phyloP scores from a whole-genome alignment of 164 flowering plant species.

The Umbellularia californica region DNA sequence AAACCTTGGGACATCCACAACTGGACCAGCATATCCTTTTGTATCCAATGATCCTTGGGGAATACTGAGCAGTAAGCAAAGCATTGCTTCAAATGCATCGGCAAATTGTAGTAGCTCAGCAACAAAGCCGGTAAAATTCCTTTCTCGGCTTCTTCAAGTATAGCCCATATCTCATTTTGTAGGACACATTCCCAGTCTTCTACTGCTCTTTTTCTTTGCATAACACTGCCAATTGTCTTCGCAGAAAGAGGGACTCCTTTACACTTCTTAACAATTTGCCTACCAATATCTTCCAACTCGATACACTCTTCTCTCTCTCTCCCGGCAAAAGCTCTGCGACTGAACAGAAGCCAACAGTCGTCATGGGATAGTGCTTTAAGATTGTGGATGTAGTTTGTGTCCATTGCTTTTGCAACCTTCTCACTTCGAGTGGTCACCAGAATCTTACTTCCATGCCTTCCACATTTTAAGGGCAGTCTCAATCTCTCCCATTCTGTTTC shows the following conservation, averaged over 20 bases:
- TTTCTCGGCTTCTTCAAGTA: background rate
- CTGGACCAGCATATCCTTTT: background rate
- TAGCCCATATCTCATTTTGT: conserved; percentile 9
- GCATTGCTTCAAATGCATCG: conserved; percentile 6
- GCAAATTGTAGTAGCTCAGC: conserved; percentile 13
- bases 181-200: conserved; percentile 8
- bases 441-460: background rate
- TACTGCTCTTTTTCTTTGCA: background rate
- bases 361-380: background rate
- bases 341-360: background rate
- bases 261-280: conserved; percentile 7
- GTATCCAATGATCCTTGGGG: conserved; percentile 3
- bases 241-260: conserved; percentile 10
- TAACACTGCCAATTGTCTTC: conserved; percentile 6
- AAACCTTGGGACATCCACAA: conserved; percentile 20
- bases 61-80: conserved; percentile 11
- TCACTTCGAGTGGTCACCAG: background rate
- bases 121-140: conserved; percentile 4
- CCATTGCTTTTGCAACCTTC: background rate
- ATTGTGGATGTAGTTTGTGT: background rate
- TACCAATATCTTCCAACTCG: background rate
- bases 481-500: background rate
- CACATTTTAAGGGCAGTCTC: background rate
- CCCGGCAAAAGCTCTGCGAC: background rate
- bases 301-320: background rate